Percentiles rank a stretch among this genome's conserved stretches.
Evolutionary conservation across 345 rosid species (phyloP).

Genomic region (Ceriops tagal): DNA sequence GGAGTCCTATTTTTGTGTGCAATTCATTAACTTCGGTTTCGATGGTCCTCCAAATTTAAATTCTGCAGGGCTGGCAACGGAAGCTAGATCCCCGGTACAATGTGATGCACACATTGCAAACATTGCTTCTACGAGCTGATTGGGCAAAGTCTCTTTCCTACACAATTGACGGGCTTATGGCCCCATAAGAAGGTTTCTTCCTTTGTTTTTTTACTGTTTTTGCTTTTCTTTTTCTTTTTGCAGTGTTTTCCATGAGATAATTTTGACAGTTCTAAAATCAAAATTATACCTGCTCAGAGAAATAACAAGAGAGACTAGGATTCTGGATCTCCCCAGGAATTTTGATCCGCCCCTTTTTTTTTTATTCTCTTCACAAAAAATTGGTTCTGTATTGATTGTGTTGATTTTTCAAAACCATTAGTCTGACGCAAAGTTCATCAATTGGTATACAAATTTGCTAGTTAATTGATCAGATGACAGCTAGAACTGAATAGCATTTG

Average conservation of each 20-base stretch:
- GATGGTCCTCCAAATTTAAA: not conserved
- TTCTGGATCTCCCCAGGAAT: conserved; percentile 2
- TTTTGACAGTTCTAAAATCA: conserved; percentile 19
- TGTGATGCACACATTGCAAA: conserved; percentile 78
- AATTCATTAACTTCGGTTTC: not conserved
- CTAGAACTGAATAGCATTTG: too few species aligned
- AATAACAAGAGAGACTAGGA: conserved; percentile 13
- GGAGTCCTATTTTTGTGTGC: too few species aligned
- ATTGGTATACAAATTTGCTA: conserved; percentile 8
- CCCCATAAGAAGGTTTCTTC: conserved; percentile 45
- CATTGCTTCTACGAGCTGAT: conserved; percentile 72
- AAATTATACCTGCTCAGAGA: not conserved
- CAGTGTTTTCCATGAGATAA: conserved; percentile 27
- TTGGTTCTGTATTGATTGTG: conserved; percentile 24
- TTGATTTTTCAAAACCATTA: conserved; percentile 8
- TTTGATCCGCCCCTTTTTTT: not conserved
- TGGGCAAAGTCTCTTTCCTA: conserved; percentile 92
- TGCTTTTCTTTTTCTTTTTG: not conserved
- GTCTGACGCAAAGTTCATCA: conserved; percentile 13
- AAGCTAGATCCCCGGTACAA: conserved; percentile 90
- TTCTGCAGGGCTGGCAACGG: conserved; percentile 85
- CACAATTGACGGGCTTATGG: conserved; percentile 97
- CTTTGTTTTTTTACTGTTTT: not conserved
- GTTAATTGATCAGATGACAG: too few species aligned
- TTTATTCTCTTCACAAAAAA: conserved; percentile 9